These are phyloP conservation scores for Apiospora rasikravindrae DNA, from an alignment of 2,329 filamentous ascomycete species.

Conservation along the genomic window DNA sequence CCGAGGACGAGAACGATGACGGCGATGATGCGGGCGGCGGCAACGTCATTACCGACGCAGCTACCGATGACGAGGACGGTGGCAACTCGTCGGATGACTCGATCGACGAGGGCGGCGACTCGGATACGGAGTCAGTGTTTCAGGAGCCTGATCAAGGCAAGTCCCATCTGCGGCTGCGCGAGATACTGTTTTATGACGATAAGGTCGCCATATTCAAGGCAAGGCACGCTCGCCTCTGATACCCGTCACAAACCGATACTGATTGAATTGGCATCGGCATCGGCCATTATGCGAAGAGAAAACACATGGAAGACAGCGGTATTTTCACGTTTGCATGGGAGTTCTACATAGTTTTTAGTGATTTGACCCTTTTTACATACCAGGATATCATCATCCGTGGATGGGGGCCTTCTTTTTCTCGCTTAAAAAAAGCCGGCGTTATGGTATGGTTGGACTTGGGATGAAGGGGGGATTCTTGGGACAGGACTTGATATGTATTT, in stretches of 20 bases:
- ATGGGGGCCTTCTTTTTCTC: not conserved
- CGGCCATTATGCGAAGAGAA: not conserved
- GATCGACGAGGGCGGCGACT: slow-evolving; percentile 52
- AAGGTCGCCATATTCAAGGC: slow-evolving; percentile 82
- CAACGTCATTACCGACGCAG: slow-evolving; percentile 41
- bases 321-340: not conserved
- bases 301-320: not conserved
- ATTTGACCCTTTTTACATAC: not conserved
- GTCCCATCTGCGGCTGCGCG: slow-evolving; percentile 60
- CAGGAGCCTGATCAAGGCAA: slow-evolving; percentile 50
- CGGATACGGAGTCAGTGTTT: slow-evolving; percentile 55
- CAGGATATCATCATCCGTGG: not conserved
- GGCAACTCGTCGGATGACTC: slow-evolving; percentile 47
- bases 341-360: not conserved
- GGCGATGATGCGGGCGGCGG: slow-evolving; percentile 50
- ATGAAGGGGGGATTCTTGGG: not conserved
- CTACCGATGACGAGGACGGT: slow-evolving; percentile 52
- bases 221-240: slow-evolving; percentile 55
- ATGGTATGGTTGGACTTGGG: not conserved
- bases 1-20: slow-evolving; percentile 45
- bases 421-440: slow-evolving; percentile 9
- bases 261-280: not conserved
- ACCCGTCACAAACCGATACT: not conserved
- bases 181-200: slow-evolving; percentile 86
- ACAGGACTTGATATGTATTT: not conserved